Conservation (phyloP, 177 flowering plant genomes). For the Vitis hybrid region DNA sequence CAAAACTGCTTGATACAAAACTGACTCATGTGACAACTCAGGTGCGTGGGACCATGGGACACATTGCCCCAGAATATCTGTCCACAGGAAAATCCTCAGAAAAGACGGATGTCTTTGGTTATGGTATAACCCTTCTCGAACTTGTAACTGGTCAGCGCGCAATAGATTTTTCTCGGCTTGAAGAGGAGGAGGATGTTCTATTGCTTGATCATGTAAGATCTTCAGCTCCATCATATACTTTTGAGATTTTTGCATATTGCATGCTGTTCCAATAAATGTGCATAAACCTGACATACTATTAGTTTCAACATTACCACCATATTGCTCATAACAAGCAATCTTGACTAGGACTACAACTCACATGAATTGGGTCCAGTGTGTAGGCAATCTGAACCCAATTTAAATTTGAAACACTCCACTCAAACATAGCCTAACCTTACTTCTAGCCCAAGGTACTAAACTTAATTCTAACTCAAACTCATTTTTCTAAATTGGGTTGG, state of each 20-base stretch:
- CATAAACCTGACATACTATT: not conserved
- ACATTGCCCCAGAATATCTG: constrained; percentile 70
- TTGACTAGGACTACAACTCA: too few relatives aligned
- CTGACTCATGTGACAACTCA: constrained; percentile 90
- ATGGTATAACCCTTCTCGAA: constrained; percentile 88
- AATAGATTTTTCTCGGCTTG: constrained; percentile 85
- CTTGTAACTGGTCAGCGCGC: constrained; percentile 96
- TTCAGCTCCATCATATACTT: not conserved
- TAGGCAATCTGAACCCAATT: too few relatives aligned
- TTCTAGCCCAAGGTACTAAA: too few relatives aligned
- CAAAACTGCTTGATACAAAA: constrained; percentile 76
- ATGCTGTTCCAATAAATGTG: not conserved
- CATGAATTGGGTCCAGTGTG: too few relatives aligned
- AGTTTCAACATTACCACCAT: too few relatives aligned
- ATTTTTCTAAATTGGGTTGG: too few relatives aligned
- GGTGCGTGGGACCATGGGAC: constrained; percentile 96
- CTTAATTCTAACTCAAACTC: too few relatives aligned
- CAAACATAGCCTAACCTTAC: too few relatives aligned
- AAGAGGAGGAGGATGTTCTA: constrained; percentile 91
- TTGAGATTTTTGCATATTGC: not conserved
- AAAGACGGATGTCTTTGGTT: constrained; percentile 72
- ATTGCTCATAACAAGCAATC: too few relatives aligned
- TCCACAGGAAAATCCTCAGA: constrained; percentile 73
- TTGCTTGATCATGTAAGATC: constrained; percentile 68
- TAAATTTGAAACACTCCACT: too few relatives aligned